Base-by-base conservation (phyloP, 208 protist species). In the Leptomonas seymouri region DNA sequence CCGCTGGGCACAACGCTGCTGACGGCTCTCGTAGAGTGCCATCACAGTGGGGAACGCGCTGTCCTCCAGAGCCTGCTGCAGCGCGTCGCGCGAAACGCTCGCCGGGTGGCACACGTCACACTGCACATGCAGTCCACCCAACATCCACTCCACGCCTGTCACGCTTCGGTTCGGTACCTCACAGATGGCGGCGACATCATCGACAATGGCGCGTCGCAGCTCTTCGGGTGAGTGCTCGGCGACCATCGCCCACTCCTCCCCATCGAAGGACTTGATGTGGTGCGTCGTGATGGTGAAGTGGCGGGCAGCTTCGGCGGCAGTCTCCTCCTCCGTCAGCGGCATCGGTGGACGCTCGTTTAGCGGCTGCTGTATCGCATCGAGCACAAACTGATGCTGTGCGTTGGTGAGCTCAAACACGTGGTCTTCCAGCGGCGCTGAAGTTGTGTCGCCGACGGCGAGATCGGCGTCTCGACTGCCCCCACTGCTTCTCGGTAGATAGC, bases 171-270 rank as follows among this genome's bases (percentile, higher is more conserved):
- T 76, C n/a, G 79, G 78, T 31, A 83, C 59, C 18, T 64, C 45
- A 41, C 76, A 83, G 45, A 76, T 67, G 46, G 45, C 55, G 6
- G 77, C 71, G 36, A 68, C 60, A 48, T 87, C 82, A 14, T 71
- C 57, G 45, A 78, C 25, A 59, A 84, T 20, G 4, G 76, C 79
- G 8, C 48, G 54, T n/a, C 30, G 64, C 53, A 88, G 69, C 45
- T 80, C 83, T 46, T 71, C 66, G 9, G 78, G 56, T 2, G 74
- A 76, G 60, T 78, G 69, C 48, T 78, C 61, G 20, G 85, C 46
- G 3, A 82, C 83, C 53, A 79, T 64, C 27, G 30, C 67, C 83
- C 83, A 88, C 28, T 80, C 79, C 25, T 75, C 70, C 31, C 78
- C 76, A 3, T 64, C 61, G 28, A 82, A 71, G 42, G 57, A 41